Conservation (phyloP, 805 yeast species). For the Zygotorulaspora sp. region DNA sequence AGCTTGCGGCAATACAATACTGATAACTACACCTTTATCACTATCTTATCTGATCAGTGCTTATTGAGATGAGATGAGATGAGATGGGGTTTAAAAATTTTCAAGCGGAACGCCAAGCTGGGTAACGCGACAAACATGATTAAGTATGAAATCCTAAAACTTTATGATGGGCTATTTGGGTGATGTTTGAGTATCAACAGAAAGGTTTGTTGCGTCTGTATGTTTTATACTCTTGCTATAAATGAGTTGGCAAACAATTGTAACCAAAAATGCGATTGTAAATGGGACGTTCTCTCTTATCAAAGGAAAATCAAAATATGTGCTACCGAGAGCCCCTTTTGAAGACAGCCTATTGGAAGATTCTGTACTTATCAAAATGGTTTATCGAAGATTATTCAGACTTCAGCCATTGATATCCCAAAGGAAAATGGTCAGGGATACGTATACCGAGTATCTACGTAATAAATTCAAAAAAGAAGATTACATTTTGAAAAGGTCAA, state of each 20-base stretch:
- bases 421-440: slow-evolving; percentile 23
- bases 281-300: slow-evolving; percentile 18
- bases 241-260: slow-evolving; percentile 13
- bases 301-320: slow-evolving; percentile 15
- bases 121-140: too few relatives aligned
- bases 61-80: slow-evolving; percentile 25
- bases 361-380: slow-evolving; percentile 6
- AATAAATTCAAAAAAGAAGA: slow-evolving; percentile 31
- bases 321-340: slow-evolving; percentile 6
- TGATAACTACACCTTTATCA: not conserved
- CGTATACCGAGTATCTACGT: slow-evolving; percentile 28
- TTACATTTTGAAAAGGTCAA: slow-evolving; percentile 20
- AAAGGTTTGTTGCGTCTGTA: not conserved
- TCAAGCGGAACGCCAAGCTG: slow-evolving; percentile 4
- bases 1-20: not conserved
- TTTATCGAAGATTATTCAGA: slow-evolving; percentile 29
- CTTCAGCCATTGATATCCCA: slow-evolving; percentile 28
- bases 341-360: slow-evolving; percentile 8
- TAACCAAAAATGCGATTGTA: slow-evolving; percentile 22
- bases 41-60: not conserved
- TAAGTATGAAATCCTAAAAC: too few relatives aligned
- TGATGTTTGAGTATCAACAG: too few relatives aligned
- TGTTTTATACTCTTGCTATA: not conserved
- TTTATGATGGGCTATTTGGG: too few relatives aligned
- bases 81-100: slow-evolving; percentile 17